These are phyloP conservation scores for Mycena vitilis DNA, from an alignment of 768 basidiomycete genomes.

Conservation along the genomic window DNA sequence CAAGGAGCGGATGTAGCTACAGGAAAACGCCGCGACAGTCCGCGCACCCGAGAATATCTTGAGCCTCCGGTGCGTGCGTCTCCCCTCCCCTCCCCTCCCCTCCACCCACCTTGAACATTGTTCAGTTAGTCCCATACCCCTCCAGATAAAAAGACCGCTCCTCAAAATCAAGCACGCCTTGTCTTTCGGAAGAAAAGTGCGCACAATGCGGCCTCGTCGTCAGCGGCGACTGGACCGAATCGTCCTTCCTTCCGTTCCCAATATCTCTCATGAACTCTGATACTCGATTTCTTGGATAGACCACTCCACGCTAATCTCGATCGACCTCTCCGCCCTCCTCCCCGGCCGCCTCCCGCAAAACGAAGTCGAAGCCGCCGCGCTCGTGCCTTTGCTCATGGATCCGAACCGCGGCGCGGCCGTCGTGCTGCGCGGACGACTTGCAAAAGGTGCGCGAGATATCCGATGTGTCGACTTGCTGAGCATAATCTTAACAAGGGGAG, in stretches of 20 bases:
- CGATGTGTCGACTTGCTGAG: no score
- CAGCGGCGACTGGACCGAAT: background rate
- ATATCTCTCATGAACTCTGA: no score
- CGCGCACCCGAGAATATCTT: slow-evolving; percentile 13
- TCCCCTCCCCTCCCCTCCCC: no score
- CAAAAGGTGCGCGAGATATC: no score
- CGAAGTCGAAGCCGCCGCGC: slow-evolving; percentile 27
- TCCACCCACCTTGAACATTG: no score
- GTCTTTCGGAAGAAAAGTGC: no score
- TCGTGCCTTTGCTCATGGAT: slow-evolving; percentile 27
- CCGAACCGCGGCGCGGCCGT: slow-evolving; percentile 6
- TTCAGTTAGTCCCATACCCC: no score
- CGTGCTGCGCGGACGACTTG: no score
- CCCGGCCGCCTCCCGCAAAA: no score
- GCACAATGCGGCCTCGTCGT: no score
- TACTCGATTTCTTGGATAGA: no score
- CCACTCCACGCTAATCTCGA: no score
- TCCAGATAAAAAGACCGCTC: slow-evolving; percentile 17
- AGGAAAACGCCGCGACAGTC: slow-evolving; percentile 21
- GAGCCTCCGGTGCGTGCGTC: slow-evolving; percentile 18
- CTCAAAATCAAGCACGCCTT: slow-evolving; percentile 12
- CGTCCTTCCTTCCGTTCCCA: background rate
- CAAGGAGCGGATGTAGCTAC: background rate
- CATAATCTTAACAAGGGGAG: background rate
- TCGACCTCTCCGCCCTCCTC: slow-evolving; percentile 29